Evolutionary conservation across 768 basidiomycete species (phyloP).

Genomic region (Tephrocybe sp.): DNA sequence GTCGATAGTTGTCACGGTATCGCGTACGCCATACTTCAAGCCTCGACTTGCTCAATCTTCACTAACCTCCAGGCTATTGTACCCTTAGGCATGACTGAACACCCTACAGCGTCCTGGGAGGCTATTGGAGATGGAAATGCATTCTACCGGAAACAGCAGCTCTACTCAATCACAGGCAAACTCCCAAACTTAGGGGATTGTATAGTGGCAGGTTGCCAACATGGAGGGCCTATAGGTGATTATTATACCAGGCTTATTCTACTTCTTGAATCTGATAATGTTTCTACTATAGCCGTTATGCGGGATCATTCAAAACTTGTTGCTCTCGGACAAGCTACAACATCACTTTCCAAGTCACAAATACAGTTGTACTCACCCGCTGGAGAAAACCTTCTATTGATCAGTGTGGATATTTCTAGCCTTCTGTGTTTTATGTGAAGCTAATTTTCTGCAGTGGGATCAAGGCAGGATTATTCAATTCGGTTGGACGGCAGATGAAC

Average conservation of each 20-base stretch:
- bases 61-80: too few relatives aligned
- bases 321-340: constrained; percentile 56
- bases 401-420: constrained; percentile 62
- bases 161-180: constrained; percentile 81
- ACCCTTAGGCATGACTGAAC: constrained; percentile 47
- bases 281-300: constrained; percentile 65
- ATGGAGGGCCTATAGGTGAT: constrained; percentile 89
- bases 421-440: constrained; percentile 15
- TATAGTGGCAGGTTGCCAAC: constrained; percentile 74
- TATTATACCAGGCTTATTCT: constrained; percentile 5
- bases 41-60: too few relatives aligned
- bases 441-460: constrained; percentile 70
- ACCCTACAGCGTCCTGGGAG: constrained; percentile 86
- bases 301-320: constrained; percentile 81
- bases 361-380: constrained; percentile 87
- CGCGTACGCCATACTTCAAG: too few relatives aligned
- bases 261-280: background rate
- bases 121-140: constrained; percentile 84
- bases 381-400: constrained; percentile 63
- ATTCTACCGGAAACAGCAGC: constrained; percentile 83
- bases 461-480: constrained; percentile 78
- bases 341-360: constrained; percentile 69
- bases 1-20: too few relatives aligned
- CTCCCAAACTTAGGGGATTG: constrained; percentile 78
- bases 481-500: constrained; percentile 83